Base-by-base conservation (phyloP, 768 basidiomycete genomes). In the Asterophora lycoperdoides region DNA sequence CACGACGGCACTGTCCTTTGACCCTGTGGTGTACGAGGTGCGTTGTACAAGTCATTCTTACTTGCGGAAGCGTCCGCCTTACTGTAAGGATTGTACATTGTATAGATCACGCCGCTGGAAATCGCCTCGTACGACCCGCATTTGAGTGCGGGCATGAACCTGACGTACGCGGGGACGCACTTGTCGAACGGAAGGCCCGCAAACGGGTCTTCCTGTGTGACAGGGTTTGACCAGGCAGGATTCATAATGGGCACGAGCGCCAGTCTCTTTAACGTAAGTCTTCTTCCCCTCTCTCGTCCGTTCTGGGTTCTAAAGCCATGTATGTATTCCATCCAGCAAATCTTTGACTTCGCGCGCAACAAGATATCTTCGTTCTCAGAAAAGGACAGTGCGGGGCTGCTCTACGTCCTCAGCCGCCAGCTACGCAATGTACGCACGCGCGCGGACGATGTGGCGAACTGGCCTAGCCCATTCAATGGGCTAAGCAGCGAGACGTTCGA, bases 241-340 rank as follows among this genome's bases (percentile, higher is more conserved):
- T 92, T 89, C 61, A 61, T 91, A 29, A 84, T 89, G 73, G 89
- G 86, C 8, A 80, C 79, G 2, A 89, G 87, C 32, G 78, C 86
- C 14, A 83, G 77, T 55, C 61, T 86, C 19, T 87, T 87, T 66
- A 83, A 82, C 54, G 81, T 79, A 54, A 48, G 68, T 54, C 19
- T 17, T 5, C 9, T 40, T 14, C 6, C 10, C 11, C 17, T 33
- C 8, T 39, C 38, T 18, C 52, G 15, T 37, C 26, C 17, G 6
- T 3, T 40, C 29, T 10, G 23, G 6, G 6, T 23, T 23, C 23
- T 23, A 23, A 23, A 6, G n/a, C n/a, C n/a, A 33, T 23, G 7
- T n/a, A 33, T 30, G 32, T 11, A 44, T 37, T 8, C 8, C 32
- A n/a, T 55, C 20, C 47, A 78, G 78, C 74, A 79, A 77, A 64